Base-by-base conservation (phyloP, 163 green algal species). In the Chloroidium sp. region DNA sequence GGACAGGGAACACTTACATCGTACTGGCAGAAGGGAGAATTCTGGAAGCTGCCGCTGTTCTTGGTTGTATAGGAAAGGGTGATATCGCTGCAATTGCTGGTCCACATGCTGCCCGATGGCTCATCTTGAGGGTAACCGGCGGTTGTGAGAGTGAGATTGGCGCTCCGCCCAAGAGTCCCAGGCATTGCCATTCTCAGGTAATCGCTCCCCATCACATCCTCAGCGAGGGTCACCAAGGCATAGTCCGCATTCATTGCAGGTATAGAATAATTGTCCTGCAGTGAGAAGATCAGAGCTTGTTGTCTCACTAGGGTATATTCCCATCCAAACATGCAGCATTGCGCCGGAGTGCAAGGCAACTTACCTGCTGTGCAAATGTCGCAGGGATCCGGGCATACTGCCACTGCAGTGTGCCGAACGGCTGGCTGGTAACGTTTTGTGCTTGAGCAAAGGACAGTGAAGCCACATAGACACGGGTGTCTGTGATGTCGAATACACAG, bases 401-500 rank as follows among this genome's bases (percentile, higher is more conserved):
- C 74, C 78, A 77, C n/a, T 61, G 2, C 4, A 81, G 61, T 3
- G 67, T 62, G 0, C 81, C 62, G 14, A 80, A 86, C 10, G 82
- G 82, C 79, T 76, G 59, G 8, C 62, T 36, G 69, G 69, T 76
- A 2, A 58, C 61, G 6, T 80, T 83, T 36, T 79, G 74, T 3
- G 58, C 80, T 2, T 69, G 64, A 2, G n/a, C 61, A 77, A 80
- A 84, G 61, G 78, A 78, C 36, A 84, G 12, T 0, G 64, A 69
- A 1, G 59, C 4, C 12, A 84, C 69, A 36, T 74, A 78, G 67
- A 76, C 75, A 67, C 67, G 80, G 64, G 62, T 75, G 75, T 78
- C 80, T 59, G 74, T 80, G 75, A 81, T 86, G 72, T 87, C 81
- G 2, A 77, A 82, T 59, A 89, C 83, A 69, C 85, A 89, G 69